Percentiles rank a stretch among this genome's conserved stretches.
Conservation (phyloP, 1,284 basidiomycete species). For the Lentinula novae-zelandiae region DNA sequence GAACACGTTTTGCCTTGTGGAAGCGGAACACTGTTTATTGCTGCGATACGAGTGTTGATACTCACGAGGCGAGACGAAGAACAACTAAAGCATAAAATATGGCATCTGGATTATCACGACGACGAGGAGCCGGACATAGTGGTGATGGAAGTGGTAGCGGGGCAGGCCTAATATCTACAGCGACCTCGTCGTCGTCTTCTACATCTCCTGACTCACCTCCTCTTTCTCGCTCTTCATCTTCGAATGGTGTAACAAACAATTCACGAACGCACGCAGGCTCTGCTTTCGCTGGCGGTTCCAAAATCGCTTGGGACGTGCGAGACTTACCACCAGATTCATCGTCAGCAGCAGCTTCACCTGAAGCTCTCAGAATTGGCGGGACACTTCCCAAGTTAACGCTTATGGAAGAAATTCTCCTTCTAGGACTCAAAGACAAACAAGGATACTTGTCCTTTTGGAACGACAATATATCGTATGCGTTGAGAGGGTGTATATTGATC, state of each 20-base stretch:
- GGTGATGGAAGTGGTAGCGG: neutral
- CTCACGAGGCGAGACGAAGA: no score
- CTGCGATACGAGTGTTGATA: no score
- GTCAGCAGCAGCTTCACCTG: conserved; percentile 17
- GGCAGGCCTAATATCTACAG: conserved; percentile 23
- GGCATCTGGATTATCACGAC: conserved; percentile 18
- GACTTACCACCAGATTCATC: conserved; percentile 49
- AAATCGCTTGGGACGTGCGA: conserved; percentile 91
- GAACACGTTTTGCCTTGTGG: no score
- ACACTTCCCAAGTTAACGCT: conserved; percentile 86
- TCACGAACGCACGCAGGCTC: conserved; percentile 53
- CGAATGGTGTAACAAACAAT: neutral
- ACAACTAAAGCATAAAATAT: neutral
- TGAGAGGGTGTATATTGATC: conserved; percentile 92
- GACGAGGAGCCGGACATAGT: conserved; percentile 14
- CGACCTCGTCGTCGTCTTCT: conserved; percentile 10
- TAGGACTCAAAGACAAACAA: conserved; percentile 93
- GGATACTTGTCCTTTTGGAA: conserved; percentile 97
- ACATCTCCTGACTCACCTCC: neutral
- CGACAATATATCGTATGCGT: conserved; percentile 95
- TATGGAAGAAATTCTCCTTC: conserved; percentile 93
- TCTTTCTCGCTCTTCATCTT: neutral
- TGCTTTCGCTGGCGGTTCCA: conserved; percentile 78
- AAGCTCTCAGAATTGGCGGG: conserved; percentile 63
- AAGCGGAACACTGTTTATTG: no score